phyloP scores from a whole-genome alignment of 768 basidiomycete species.

The Lyophyllum semitale region DNA sequence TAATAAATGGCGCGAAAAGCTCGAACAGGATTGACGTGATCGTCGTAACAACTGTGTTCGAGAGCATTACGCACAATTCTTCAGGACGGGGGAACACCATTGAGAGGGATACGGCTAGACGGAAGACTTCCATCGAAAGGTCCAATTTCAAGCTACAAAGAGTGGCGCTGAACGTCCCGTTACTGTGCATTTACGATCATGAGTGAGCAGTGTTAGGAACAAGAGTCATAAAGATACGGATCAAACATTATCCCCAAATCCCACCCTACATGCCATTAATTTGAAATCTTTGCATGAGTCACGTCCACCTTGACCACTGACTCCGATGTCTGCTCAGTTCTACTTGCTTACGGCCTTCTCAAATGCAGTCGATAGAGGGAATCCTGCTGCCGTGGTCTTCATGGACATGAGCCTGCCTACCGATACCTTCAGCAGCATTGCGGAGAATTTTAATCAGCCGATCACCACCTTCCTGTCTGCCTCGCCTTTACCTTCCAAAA shows the following conservation, averaged over 20 bases:
- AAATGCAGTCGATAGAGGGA: too few species aligned
- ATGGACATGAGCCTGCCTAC: conserved; percentile 27
- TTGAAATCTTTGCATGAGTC: background rate
- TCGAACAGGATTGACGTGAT: background rate
- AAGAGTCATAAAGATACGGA: too few species aligned
- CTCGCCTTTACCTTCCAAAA: too few species aligned
- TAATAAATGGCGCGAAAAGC: background rate
- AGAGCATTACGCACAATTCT: background rate
- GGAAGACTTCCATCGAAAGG: too few species aligned
- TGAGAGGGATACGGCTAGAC: too few species aligned
- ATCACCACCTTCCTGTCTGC: conserved; percentile 14
- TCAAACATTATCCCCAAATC: too few species aligned
- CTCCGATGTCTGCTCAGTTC: conserved; percentile 27
- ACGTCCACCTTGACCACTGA: conserved; percentile 13
- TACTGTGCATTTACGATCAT: too few species aligned
- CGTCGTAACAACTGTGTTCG: background rate
- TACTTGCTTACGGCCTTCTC: too few species aligned
- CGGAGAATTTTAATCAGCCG: conserved; percentile 47
- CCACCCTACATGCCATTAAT: too few species aligned
- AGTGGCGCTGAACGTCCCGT: background rate
- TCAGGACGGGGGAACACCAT: background rate
- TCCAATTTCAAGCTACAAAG: background rate
- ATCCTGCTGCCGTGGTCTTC: conserved; percentile 44
- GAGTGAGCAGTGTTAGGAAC: too few species aligned
- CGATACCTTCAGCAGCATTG: conserved; percentile 32